phyloP scores from a whole-genome alignment of 805 yeast genomes.

The Sungouiozyma ichnusensis region DNA sequence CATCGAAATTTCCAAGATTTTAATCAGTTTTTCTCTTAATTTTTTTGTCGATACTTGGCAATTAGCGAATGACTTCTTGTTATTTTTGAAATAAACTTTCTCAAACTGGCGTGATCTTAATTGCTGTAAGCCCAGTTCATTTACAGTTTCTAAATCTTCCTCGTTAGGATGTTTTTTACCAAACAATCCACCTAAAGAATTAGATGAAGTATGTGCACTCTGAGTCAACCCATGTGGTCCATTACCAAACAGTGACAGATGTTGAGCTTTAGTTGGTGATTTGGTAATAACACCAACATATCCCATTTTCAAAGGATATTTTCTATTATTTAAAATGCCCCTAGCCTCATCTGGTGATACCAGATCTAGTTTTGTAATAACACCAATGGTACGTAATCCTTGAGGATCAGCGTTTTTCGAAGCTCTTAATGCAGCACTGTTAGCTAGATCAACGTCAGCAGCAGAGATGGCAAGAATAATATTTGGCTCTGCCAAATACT shows the following conservation, averaged over 20 bases:
- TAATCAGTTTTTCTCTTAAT: slow-evolving; percentile 71
- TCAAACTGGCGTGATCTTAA: slow-evolving; percentile 54
- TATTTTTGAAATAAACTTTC: slow-evolving; percentile 48
- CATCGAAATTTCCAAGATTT: slow-evolving; percentile 84
- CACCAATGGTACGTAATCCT: slow-evolving; percentile 95
- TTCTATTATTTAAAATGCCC: slow-evolving; percentile 57
- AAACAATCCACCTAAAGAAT: slow-evolving; percentile 7
- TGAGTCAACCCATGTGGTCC: neutral
- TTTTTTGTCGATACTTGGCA: slow-evolving; percentile 68
- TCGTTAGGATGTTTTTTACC: slow-evolving; percentile 15
- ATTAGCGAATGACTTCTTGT: slow-evolving; percentile 48
- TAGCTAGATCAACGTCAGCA: slow-evolving; percentile 96
- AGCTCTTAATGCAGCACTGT: slow-evolving; percentile 88
- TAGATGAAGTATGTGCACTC: neutral
- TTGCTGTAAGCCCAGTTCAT: slow-evolving; percentile 12
- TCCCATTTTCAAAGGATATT: slow-evolving; percentile 90
- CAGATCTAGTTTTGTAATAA: slow-evolving; percentile 84
- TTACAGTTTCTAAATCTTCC: slow-evolving; percentile 50
- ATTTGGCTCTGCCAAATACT: slow-evolving; percentile 83
- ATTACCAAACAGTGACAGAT: slow-evolving; percentile 13
- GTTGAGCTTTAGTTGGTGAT: slow-evolving; percentile 37
- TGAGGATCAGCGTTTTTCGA: slow-evolving; percentile 82
- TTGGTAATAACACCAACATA: slow-evolving; percentile 96
- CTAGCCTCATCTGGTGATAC: slow-evolving; percentile 71
- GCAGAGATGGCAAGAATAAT: slow-evolving; percentile 92